Evolutionary conservation across 306 rosid genomes (phyloP).

Genomic region (Ormosia semicastrata): DNA sequence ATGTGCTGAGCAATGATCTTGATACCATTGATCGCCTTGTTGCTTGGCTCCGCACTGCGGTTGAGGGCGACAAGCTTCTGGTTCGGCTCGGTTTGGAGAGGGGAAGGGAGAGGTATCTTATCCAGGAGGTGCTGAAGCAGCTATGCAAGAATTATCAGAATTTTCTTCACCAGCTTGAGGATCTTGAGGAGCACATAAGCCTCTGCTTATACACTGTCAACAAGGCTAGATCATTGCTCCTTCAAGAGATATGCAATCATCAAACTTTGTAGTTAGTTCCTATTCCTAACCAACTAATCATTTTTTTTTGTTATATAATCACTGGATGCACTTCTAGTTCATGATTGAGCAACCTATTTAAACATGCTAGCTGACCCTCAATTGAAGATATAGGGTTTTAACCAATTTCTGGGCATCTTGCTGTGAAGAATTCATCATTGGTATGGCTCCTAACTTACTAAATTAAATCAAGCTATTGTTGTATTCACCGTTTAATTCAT

Average conservation of each 20-base stretch:
- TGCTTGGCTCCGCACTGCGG: slow-evolving; percentile 35
- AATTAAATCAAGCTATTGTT: not conserved
- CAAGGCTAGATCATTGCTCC: slow-evolving; percentile 53
- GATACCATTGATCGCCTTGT: slow-evolving; percentile 54
- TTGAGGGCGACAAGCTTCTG: slow-evolving; percentile 47
- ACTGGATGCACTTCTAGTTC: not conserved
- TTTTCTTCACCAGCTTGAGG: slow-evolving; percentile 35
- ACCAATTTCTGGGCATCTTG: not conserved
- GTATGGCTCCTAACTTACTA: not conserved
- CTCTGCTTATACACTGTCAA: slow-evolving; percentile 51
- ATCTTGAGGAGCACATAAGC: slow-evolving; percentile 49
- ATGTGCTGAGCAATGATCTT: slow-evolving; percentile 43
- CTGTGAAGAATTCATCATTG: not conserved
- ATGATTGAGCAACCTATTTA: not conserved
- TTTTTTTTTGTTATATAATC: not conserved
- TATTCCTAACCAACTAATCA: not conserved
- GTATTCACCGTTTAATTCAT: not conserved
- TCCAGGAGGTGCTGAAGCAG: slow-evolving; percentile 58
- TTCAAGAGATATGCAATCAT: slow-evolving; percentile 31
- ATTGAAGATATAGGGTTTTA: not conserved
- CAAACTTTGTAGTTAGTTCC: slow-evolving; percentile 14
- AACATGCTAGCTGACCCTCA: not conserved
- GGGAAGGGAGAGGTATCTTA: slow-evolving; percentile 40
- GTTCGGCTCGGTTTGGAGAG: slow-evolving; percentile 51
- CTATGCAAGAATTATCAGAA: slow-evolving; percentile 36